Conservation (phyloP, 352 stramenopile genomes). For the Globisporangium parvum region DNA sequence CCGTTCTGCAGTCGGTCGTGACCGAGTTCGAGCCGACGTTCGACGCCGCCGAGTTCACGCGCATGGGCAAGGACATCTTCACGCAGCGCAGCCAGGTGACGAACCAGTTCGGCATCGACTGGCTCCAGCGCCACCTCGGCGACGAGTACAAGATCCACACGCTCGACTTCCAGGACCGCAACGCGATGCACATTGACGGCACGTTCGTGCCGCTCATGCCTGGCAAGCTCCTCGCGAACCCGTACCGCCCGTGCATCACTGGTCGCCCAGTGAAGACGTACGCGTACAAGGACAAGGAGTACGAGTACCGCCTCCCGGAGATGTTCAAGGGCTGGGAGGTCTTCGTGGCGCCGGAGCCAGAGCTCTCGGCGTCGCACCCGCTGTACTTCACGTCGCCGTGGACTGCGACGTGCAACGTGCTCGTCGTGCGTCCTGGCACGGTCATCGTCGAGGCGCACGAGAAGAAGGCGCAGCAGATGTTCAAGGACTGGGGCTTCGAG, state of each 20-base stretch:
- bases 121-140: slow-evolving; percentile 81
- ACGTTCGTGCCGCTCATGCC: slow-evolving; percentile 85
- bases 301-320: slow-evolving; percentile 82
- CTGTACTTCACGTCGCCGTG: slow-evolving; percentile 89
- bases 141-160: slow-evolving; percentile 85
- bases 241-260: slow-evolving; percentile 84
- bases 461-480: slow-evolving; percentile 69
- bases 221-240: slow-evolving; percentile 84
- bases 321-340: slow-evolving; percentile 92
- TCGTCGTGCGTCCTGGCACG: slow-evolving; percentile 74
- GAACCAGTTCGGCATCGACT: slow-evolving; percentile 89
- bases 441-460: slow-evolving; percentile 85
- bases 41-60: slow-evolving; percentile 87
- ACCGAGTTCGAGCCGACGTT: slow-evolving; percentile 89
- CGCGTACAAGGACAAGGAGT: slow-evolving; percentile 85
- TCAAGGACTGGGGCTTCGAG: slow-evolving; percentile 88
- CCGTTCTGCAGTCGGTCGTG: slow-evolving; percentile 51
- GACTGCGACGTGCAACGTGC: slow-evolving; percentile 88
- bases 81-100: slow-evolving; percentile 89
- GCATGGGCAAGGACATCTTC: slow-evolving; percentile 88
- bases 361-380: slow-evolving; percentile 71
- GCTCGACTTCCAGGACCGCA: slow-evolving; percentile 88
- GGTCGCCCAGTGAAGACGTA: slow-evolving; percentile 82
- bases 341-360: slow-evolving; percentile 80
- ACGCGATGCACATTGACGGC: slow-evolving; percentile 90